These are phyloP conservation scores for Prunus fruticosa DNA, from an alignment of 306 rosid species.

Conservation along the genomic window DNA sequence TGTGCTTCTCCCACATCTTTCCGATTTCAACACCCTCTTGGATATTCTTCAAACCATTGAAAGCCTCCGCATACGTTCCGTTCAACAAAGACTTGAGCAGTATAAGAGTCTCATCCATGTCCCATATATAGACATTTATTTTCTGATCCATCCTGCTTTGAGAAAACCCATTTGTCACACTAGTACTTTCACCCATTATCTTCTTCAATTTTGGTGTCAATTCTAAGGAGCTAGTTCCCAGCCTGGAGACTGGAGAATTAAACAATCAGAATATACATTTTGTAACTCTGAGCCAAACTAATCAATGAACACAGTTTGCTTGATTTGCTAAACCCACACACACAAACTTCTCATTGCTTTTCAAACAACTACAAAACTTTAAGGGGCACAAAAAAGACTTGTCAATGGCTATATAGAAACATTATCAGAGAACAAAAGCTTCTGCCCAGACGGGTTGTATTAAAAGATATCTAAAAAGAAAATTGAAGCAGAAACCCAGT, in stretches of 20 bases:
- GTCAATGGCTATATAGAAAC: neutral
- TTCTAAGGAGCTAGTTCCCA: neutral
- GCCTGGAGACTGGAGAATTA: conserved; percentile 8
- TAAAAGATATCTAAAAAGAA: neutral
- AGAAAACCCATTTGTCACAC: conserved; percentile 23
- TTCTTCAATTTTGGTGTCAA: conserved; percentile 6
- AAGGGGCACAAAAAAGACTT: too few species aligned
- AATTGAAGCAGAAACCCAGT: neutral
- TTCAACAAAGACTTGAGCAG: conserved; percentile 82
- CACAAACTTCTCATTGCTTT: neutral
- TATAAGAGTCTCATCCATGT: conserved; percentile 96
- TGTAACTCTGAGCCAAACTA: neutral
- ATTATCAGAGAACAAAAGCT: neutral
- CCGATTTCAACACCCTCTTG: conserved; percentile 77
- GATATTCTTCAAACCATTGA: conserved; percentile 61
- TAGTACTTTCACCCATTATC: conserved; percentile 46
- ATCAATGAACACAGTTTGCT: neutral
- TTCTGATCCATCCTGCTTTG: conserved; percentile 28
- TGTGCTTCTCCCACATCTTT: conserved; percentile 80
- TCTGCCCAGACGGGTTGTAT: neutral
- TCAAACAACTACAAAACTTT: neutral
- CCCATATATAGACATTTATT: conserved; percentile 74
- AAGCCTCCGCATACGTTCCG: conserved; percentile 66
- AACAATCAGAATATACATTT: conserved; percentile 16
- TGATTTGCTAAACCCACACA: neutral